Conservation (phyloP, 1,284 basidiomycete genomes). For the Sphagnurus paluster region DNA sequence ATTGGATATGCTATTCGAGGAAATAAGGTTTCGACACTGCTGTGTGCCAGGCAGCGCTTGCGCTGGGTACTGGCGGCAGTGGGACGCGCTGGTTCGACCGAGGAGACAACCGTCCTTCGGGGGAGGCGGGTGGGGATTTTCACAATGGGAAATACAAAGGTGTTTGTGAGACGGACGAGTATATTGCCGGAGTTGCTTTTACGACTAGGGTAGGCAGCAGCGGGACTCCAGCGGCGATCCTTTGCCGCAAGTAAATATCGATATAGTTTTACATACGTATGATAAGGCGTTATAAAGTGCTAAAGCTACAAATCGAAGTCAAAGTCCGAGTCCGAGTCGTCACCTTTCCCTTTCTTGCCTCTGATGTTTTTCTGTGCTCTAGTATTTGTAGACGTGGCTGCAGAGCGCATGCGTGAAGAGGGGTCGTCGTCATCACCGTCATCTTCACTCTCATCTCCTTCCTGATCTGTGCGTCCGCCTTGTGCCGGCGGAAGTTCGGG, state of each 20-base stretch:
- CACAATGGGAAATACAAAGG: constrained; percentile 12
- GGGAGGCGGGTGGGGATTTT: constrained; percentile 14
- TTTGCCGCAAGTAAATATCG: constrained; percentile 13
- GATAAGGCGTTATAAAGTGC: no score
- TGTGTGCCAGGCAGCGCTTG: constrained; percentile 14
- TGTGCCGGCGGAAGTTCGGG: constrained; percentile 40
- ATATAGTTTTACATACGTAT: no score
- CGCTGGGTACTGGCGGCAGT: constrained; percentile 11
- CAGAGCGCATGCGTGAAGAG: constrained; percentile 53
- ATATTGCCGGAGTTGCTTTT: constrained; percentile 16
- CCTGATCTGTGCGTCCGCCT: constrained; percentile 30
- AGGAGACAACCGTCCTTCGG: constrained; percentile 12
- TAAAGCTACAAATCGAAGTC: constrained; percentile 74
- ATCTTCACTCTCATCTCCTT: constrained; percentile 42
- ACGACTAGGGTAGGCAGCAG: constrained; percentile 16
- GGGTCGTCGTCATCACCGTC: constrained; percentile 45
- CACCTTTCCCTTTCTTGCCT: constrained; percentile 39
- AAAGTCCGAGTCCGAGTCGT: constrained; percentile 70
- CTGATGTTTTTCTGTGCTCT: constrained; percentile 58
- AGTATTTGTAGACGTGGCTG: constrained; percentile 56
- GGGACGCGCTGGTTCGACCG: constrained; percentile 15
- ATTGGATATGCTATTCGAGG: constrained; percentile 18
- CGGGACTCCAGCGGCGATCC: constrained; percentile 13
- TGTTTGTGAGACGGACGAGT: constrained; percentile 14
- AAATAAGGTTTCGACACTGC: constrained; percentile 12